Base-by-base conservation (phyloP, 345 rosid species). In the Trapa incisa region DNA sequence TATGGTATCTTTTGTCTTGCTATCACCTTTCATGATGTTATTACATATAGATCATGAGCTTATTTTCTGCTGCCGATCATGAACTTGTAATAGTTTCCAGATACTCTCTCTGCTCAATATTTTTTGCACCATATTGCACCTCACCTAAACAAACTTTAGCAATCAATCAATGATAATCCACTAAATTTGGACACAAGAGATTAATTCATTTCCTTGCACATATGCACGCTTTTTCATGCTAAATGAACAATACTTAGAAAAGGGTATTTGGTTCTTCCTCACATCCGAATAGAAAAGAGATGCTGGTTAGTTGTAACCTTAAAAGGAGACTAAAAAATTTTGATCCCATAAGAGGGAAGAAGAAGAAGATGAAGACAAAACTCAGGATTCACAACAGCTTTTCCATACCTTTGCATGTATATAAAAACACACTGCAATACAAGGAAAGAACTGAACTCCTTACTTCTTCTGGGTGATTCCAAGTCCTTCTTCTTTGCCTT, bases 291-390 rank as follows among this genome's bases (percentile, higher is more conserved):
- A 66, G 65, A 35, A 56, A 67, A 72, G 29, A 22, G 29, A 14
- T 71, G 5, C 37, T 67, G 65, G 56, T 37, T 74, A 47, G 66
- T 22, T 64, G 8, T 45, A 45, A 65, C 39, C 38, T 52, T 64
- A 67, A 56, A 71, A 68, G 7, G 73, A 78, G 76, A 69, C 66
- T 70, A 66, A 61, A 57, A 56, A 68, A 56, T 67, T 57, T 35
- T 45, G 61, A 78, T 77, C 75, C 75, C 64, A 77, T 37, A 12
- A 62, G 22, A 37, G 65, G 38, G 43, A 77, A 78, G 70, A 61
- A 78, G 70, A 61, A 65, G 71, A 22, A 22, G 29, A 22, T 22
- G 29, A 22, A 22, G 29, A 22, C 71, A 72, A 75, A 68, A 50
- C 22, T 14, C 56, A 50, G 56, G 22, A 50, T 50, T 50, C 56